Evolutionary conservation across 2,329 filamentous ascomycete species (phyloP).

Genomic region (Alternaria solani): DNA sequence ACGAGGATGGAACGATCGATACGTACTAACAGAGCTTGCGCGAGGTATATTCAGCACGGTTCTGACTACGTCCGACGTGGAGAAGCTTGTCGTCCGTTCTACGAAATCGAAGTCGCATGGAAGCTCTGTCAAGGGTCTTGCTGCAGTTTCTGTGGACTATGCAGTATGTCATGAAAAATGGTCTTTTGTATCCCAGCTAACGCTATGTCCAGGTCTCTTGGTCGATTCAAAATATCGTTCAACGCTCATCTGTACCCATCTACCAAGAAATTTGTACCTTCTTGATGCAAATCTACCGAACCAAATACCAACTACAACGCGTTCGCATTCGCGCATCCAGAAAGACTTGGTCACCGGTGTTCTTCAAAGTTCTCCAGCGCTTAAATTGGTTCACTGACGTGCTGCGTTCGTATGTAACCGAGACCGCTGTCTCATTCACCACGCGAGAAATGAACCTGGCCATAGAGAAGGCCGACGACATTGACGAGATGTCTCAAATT

Average conservation of each 20-base stretch:
- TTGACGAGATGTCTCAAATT: slow-evolving; percentile 80
- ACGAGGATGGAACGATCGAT: slow-evolving; percentile 78
- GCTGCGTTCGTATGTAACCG: slow-evolving; percentile 78
- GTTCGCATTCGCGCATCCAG: slow-evolving; percentile 35
- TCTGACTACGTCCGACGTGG: slow-evolving; percentile 61
- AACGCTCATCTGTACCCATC: slow-evolving; percentile 66
- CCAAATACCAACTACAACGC: slow-evolving; percentile 71
- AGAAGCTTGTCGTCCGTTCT: slow-evolving; percentile 69
- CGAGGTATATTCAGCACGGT: slow-evolving; percentile 72
- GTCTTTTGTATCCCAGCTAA: background rate
- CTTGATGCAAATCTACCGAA: slow-evolving; percentile 78
- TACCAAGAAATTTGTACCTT: slow-evolving; percentile 80
- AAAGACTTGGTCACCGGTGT: slow-evolving; percentile 9
- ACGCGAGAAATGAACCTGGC: slow-evolving; percentile 64
- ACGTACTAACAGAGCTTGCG: slow-evolving; percentile 78
- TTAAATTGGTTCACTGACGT: slow-evolving; percentile 81
- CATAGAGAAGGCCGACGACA: slow-evolving; percentile 70
- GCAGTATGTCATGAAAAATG: slow-evolving; percentile 61
- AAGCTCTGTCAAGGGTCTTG: slow-evolving; percentile 69
- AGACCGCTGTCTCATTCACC: slow-evolving; percentile 72
- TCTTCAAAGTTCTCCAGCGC: slow-evolving; percentile 69
- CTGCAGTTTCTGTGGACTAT: slow-evolving; percentile 72
- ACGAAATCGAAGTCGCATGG: slow-evolving; percentile 58
- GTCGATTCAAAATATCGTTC: slow-evolving; percentile 75
- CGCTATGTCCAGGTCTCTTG: slow-evolving; percentile 54